Conservation (phyloP, 495 filamentous ascomycete genomes). For the Penicillium atrosanguineum region DNA sequence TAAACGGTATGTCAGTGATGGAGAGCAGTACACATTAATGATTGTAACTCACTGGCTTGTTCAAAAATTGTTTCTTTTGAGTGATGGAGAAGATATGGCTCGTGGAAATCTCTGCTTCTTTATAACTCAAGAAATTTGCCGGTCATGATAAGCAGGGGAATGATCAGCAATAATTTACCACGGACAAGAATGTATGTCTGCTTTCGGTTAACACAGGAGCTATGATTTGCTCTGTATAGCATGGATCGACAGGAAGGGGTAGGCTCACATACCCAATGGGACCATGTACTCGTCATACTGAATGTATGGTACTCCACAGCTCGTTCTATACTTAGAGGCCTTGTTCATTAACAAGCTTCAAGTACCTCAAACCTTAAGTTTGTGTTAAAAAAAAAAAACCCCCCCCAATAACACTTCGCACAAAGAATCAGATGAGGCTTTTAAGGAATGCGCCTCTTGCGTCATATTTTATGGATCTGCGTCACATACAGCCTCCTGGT, state of each 20-base stretch:
- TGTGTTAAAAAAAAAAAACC: not conserved
- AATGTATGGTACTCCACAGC: too few species aligned
- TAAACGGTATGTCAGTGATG: not conserved
- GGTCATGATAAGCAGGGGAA: not conserved
- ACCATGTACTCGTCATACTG: not conserved
- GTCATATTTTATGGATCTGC: not conserved
- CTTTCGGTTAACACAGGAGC: not conserved
- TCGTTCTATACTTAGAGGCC: not conserved
- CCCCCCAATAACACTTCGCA: not conserved
- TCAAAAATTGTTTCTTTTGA: not conserved
- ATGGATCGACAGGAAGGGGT: not conserved
- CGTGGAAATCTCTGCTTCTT: not conserved
- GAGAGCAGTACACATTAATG: not conserved
- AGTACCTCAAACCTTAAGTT: not conserved
- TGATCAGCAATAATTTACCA: not conserved
- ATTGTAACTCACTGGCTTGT: not conserved
- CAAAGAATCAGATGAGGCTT: not conserved
- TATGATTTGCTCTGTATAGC: not conserved
- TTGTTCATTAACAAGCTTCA: not conserved
- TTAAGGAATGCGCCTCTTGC: not conserved
- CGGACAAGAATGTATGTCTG: not conserved
- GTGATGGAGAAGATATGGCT: not conserved
- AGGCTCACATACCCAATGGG: not conserved
- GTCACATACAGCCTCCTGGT: not conserved
- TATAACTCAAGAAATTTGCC: not conserved